Evolutionary conservation across 345 rosid genomes (phyloP).

Genomic region (Moringa oleifera): DNA sequence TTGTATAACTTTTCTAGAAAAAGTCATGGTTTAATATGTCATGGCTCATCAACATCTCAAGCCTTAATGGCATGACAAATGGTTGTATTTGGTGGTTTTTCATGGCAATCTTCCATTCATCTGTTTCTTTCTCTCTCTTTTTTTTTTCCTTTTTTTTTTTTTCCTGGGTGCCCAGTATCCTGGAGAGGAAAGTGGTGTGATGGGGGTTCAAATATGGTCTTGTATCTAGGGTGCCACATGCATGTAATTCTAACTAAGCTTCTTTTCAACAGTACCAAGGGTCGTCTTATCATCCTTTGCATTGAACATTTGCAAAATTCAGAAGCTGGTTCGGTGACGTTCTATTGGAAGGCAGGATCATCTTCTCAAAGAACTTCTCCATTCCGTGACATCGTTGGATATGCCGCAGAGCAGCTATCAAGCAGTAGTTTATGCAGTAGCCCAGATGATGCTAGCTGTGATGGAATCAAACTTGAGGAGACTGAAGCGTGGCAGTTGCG

Average conservation of each 20-base stretch:
- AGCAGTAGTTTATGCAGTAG: conserved; percentile 82
- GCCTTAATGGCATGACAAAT: background rate
- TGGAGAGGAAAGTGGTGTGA: too few species aligned
- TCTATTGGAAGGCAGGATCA: conserved; percentile 61
- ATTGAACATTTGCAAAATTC: conserved; percentile 64
- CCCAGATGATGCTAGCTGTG: conserved; percentile 74
- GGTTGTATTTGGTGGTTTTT: too few species aligned
- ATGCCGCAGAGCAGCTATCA: conserved; percentile 67
- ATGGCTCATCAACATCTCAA: background rate
- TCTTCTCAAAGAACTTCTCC: conserved; percentile 83
- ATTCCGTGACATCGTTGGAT: conserved; percentile 63
- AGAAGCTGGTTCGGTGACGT: conserved; percentile 69
- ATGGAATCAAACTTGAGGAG: conserved; percentile 79
- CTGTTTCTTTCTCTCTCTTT: background rate
- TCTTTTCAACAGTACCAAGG: conserved; percentile 68
- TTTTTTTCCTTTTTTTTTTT: background rate
- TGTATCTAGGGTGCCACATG: too few species aligned
- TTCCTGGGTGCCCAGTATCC: too few species aligned
- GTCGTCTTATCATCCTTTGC: conserved; percentile 76
- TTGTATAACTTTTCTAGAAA: conserved; percentile 1
- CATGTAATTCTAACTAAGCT: conserved; percentile 8
- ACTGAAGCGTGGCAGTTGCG: conserved; percentile 79
- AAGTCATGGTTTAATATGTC: background rate
- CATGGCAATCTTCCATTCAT: too few species aligned
- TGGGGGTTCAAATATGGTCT: too few species aligned